A percentile compares a stretch with the other conserved stretches of the same genome.
phyloP scores from a whole-genome alignment of 805 yeast species.

The Ogataea minuta region DNA sequence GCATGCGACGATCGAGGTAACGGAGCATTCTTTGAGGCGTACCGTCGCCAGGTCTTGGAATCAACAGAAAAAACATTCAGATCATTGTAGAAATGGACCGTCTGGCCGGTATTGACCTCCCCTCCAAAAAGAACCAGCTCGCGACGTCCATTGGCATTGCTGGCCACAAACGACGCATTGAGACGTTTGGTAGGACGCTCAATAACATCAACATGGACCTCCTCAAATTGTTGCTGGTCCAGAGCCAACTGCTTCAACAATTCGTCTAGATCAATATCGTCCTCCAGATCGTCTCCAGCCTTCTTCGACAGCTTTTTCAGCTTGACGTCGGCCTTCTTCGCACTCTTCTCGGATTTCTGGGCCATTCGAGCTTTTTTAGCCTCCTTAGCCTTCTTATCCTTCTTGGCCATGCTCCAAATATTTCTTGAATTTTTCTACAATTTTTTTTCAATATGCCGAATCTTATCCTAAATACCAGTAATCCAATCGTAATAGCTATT shows the following conservation, averaged over 20 bases:
- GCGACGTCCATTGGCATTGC: conserved; percentile 69
- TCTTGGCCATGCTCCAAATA: conserved; percentile 66
- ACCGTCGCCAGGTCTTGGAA: conserved; percentile 75
- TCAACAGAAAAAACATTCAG: conserved; percentile 70
- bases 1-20: conserved; percentile 92
- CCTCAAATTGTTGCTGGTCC: conserved; percentile 77
- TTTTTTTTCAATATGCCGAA: conserved; percentile 5
- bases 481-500: conserved; percentile 6
- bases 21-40: conserved; percentile 82
- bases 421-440: background rate
- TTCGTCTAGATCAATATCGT: conserved; percentile 83
- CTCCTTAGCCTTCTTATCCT: conserved; percentile 80
- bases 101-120: conserved; percentile 54
- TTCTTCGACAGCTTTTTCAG: conserved; percentile 67
- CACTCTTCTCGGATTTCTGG: conserved; percentile 74
- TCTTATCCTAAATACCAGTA: conserved; percentile 5
- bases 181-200: conserved; percentile 65
- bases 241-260: conserved; percentile 72
- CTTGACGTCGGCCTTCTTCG: conserved; percentile 69
- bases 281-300: conserved; percentile 78
- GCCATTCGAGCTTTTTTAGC: conserved; percentile 89
- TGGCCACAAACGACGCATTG: conserved; percentile 71
- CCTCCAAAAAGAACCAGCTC: conserved; percentile 92
- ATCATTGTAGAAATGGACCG: conserved; percentile 78
- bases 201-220: conserved; percentile 59